Evolutionary conservation across 2,329 filamentous ascomycete genomes (phyloP).

Genomic region (Orbilia brochopaga): DNA sequence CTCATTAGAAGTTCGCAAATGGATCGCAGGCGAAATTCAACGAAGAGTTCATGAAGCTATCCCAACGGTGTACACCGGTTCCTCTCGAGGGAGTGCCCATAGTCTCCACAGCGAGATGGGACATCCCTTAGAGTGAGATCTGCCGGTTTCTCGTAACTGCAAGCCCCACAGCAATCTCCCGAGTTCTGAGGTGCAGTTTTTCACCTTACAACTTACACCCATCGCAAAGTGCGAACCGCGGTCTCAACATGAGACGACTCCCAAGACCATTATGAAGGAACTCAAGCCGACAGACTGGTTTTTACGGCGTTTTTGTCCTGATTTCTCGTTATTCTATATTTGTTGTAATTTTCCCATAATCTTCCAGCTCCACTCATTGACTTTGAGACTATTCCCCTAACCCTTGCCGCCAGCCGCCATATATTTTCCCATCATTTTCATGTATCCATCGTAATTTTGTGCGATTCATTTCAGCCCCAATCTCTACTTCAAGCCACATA

Average conservation of each 20-base stretch:
- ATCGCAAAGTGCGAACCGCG: too few relatives aligned
- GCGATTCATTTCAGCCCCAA: not conserved
- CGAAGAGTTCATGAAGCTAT: constrained; percentile 44
- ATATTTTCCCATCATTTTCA: constrained; percentile 5
- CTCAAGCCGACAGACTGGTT: too few relatives aligned
- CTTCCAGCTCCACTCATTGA: constrained; percentile 6
- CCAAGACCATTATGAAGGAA: too few relatives aligned
- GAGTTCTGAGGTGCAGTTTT: not conserved
- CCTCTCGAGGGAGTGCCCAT: constrained; percentile 35
- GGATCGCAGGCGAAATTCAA: constrained; percentile 47
- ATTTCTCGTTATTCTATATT: constrained; percentile 6
- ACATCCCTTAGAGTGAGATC: constrained; percentile 19
- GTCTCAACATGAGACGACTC: too few relatives aligned
- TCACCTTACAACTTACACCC: too few relatives aligned
- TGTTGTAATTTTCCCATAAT: constrained; percentile 13
- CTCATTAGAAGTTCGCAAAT: constrained; percentile 40
- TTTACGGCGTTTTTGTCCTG: too few relatives aligned
- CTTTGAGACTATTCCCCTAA: constrained; percentile 27
- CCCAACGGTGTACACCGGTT: constrained; percentile 27
- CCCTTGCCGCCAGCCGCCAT: constrained; percentile 39
- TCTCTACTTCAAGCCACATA: not conserved
- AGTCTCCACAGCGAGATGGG: constrained; percentile 42
- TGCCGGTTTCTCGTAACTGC: not conserved
- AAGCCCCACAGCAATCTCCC: not conserved
- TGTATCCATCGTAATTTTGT: constrained; percentile 16